These are phyloP conservation scores for Pseudocercospora pini-densiflorae DNA, from an alignment of 2,329 filamentous ascomycete species.

Conservation along the genomic window DNA sequence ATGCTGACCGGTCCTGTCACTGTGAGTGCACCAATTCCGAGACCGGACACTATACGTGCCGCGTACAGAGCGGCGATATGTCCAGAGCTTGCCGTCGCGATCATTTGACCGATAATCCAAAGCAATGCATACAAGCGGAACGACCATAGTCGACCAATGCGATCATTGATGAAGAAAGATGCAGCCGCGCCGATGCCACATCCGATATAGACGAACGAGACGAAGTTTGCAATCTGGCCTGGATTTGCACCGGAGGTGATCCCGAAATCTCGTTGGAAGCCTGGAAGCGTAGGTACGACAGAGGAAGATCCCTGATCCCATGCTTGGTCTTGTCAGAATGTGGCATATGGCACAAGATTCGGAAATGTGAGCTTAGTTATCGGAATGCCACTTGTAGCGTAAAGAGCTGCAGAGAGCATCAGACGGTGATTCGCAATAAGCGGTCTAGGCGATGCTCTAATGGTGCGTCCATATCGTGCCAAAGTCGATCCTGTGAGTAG, in stretches of 20 bases:
- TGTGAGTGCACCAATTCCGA: constrained; percentile 47
- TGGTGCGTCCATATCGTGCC: constrained; percentile 23
- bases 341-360: neutral
- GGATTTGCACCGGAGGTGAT: constrained; percentile 39
- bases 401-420: constrained; percentile 26
- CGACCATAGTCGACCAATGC: constrained; percentile 48
- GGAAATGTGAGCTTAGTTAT: constrained; percentile 17
- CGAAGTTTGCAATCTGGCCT: constrained; percentile 41
- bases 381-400: constrained; percentile 28
- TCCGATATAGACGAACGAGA: constrained; percentile 47
- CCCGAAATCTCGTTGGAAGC: constrained; percentile 44
- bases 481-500: constrained; percentile 24
- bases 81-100: constrained; percentile 36
- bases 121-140: constrained; percentile 45
- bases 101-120: constrained; percentile 43
- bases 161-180: constrained; percentile 48
- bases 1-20: constrained; percentile 47
- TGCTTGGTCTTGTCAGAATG: constrained; percentile 25
- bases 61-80: constrained; percentile 41
- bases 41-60: constrained; percentile 44
- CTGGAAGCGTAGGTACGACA: constrained; percentile 40
- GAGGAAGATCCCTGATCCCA: constrained; percentile 44
- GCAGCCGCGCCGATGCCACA: constrained; percentile 38
- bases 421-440: constrained; percentile 26
- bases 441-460: constrained; percentile 22